phyloP scores from a whole-genome alignment of 805 yeast genomes.

The Metschnikowia cerradonensis region DNA sequence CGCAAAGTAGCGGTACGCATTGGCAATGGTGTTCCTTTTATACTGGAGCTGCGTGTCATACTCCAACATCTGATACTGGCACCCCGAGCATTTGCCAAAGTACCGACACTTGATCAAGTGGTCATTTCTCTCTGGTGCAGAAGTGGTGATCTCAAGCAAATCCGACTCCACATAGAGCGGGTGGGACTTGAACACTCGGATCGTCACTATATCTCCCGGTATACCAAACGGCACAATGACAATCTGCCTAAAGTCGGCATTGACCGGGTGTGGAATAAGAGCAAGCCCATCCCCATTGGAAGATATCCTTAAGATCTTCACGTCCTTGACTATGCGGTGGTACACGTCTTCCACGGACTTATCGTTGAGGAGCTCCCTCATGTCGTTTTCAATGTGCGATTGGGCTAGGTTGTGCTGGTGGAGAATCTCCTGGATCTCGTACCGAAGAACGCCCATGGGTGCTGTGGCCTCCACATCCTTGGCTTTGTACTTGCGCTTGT shows the following conservation, averaged over 20 bases:
- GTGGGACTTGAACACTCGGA: conserved; percentile 74
- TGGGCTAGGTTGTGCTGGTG: conserved; percentile 39
- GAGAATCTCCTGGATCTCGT: conserved; percentile 64
- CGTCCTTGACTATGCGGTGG: conserved; percentile 57
- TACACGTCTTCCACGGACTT: conserved; percentile 42
- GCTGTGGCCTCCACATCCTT: conserved; percentile 72
- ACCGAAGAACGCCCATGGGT: conserved; percentile 72
- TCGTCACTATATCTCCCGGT: conserved; percentile 75
- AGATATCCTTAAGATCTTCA: conserved; percentile 53
- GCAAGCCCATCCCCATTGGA: conserved; percentile 91
- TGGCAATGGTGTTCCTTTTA: conserved; percentile 69
- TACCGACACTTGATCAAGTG: conserved; percentile 68
- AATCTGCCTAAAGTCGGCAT: conserved; percentile 46
- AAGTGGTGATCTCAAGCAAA: conserved; percentile 46
- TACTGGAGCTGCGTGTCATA: conserved; percentile 70
- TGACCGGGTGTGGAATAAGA: conserved; percentile 56
- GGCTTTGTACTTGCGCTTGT: conserved; percentile 51
- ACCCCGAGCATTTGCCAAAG: conserved; percentile 91
- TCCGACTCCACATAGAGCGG: conserved; percentile 74
- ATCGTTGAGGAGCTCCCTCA: conserved; percentile 61
- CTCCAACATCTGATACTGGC: conserved; percentile 81
- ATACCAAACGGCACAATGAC: conserved; percentile 81
- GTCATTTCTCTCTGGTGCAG: conserved; percentile 45
- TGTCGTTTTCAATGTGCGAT: conserved; percentile 52
- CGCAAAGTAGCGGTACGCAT: conserved; percentile 79